A percentile compares a stretch with the other conserved stretches of the same genome.
Evolutionary conservation across 2,329 filamentous ascomycete species (phyloP).

Genomic region (Hymenoscyphus scutula): DNA sequence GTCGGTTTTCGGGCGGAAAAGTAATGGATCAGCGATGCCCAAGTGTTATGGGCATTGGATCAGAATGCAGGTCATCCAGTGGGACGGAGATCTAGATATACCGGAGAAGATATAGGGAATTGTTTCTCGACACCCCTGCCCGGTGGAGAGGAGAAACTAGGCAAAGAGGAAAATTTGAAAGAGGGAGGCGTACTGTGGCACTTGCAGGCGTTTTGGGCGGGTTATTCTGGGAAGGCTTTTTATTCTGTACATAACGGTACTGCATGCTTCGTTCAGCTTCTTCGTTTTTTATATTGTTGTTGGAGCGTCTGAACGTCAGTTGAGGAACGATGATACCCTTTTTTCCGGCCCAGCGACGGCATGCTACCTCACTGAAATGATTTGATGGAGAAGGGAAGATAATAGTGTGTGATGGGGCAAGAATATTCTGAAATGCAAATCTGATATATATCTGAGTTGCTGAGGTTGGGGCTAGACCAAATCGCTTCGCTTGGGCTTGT

Average conservation of each 20-base stretch:
- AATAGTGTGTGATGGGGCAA: no score
- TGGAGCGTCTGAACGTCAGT: not conserved
- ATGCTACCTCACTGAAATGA: not conserved
- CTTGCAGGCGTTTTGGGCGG: conserved; percentile 10
- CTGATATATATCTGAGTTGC: not conserved
- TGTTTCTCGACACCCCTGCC: not conserved
- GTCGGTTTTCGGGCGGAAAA: not conserved
- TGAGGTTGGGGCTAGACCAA: not conserved
- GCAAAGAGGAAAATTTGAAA: not conserved
- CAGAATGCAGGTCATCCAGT: not conserved
- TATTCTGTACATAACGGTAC: conserved; percentile 12
- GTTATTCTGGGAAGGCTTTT: not conserved
- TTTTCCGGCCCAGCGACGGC: not conserved
- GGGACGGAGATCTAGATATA: conserved; percentile 6
- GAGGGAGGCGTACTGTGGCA: conserved; percentile 13
- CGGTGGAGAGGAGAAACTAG: not conserved
- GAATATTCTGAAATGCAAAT: no score
- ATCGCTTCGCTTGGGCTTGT: not conserved
- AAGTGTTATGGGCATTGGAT: not conserved
- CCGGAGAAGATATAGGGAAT: conserved; percentile 5
- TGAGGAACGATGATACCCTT: conserved; percentile 17
- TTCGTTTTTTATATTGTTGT: not conserved
- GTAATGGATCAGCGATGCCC: not conserved
- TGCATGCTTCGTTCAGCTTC: not conserved
- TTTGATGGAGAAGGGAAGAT: conserved; percentile 1